Evolutionary conservation across 83 land plant species (phyloP), one percentile per base, ranked within the genome.

Genomic region (Diphasiastrum complanatum): DNA sequence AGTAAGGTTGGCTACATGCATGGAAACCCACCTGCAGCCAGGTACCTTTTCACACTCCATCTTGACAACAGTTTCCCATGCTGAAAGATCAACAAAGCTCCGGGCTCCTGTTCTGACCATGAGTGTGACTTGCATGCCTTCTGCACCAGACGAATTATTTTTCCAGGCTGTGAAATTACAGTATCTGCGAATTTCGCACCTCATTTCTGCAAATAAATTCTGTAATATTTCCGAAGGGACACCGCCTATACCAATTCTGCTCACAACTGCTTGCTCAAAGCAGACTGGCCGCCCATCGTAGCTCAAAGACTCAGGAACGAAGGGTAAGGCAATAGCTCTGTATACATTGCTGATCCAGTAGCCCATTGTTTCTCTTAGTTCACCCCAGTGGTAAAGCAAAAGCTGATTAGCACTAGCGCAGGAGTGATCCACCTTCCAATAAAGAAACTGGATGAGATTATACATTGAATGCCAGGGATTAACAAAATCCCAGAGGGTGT

Each of bases 381-480:
- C 83, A 4, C 81, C 92, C 79, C 71, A 30, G 53, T 82, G 87
- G 60, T 63, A 85, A 31, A 85, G 50, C 2, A 84, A 51, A 54
- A 81, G 67, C 38, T 85, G 46, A 0, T 59, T 29, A 4, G 86
- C 81, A 31, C 0, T 22, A 3, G 45, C n/a, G 51, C 83, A 85
- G 6, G 37, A 46, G 18, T 75, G 68, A 25, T 40, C 65, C 48
- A 56, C 30, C 14, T 65, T 49, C 95, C 95, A 87, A 10, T 58
- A 64, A 30, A 68, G 76, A 36, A 89, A 80, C 16, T 82, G 85
- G 20, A 60, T 14, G 52, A 79, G 46, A 20, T 83, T 68, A n/a
- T 66, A 60, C 59, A 85, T 50, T 18, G 79, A 74, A 47, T 89
- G 91, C 87, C 85, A 89, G 1, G 89, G 55, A 51, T 89, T 89